Percentiles rank a stretch among this genome's conserved stretches.
phyloP scores from a whole-genome alignment of 2,329 filamentous ascomycete species.

The Lecanosticta acicola region DNA sequence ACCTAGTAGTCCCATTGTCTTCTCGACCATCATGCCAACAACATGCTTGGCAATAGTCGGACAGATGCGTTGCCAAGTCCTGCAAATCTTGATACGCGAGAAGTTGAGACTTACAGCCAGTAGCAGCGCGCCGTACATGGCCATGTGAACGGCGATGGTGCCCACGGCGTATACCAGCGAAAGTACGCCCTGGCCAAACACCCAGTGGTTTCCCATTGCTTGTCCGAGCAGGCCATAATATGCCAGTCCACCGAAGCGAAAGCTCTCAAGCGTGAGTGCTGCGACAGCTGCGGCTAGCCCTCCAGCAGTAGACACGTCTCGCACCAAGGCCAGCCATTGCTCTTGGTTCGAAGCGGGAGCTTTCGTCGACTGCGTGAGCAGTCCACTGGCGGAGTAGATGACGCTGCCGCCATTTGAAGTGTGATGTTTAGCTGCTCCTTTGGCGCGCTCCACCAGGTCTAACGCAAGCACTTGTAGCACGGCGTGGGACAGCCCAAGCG shows the following conservation, averaged over 20 bases:
- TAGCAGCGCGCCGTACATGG: conserved; percentile 22
- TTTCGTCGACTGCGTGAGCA: conserved; percentile 25
- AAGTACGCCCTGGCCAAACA: conserved; percentile 20
- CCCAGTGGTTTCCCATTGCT: conserved; percentile 20
- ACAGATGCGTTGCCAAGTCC: too few species aligned
- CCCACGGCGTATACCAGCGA: conserved; percentile 17
- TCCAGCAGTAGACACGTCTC: conserved; percentile 29
- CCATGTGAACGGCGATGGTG: conserved; percentile 21
- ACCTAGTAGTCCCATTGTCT: too few species aligned
- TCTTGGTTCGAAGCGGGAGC: conserved; percentile 4
- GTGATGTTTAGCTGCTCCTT: conserved; percentile 15
- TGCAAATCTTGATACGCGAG: too few species aligned
- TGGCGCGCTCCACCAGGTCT: conserved; percentile 37
- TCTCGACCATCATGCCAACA: too few species aligned
- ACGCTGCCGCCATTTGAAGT: conserved; percentile 27
- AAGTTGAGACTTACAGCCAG: conserved; percentile 26
- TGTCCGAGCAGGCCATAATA: conserved; percentile 22
- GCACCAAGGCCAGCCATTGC: conserved; percentile 18
- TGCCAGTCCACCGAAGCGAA: conserved; percentile 24
- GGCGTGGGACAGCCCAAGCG: conserved; percentile 40
- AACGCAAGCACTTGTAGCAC: conserved; percentile 38
- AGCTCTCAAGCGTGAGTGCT: conserved; percentile 25
- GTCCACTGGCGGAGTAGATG: conserved; percentile 34
- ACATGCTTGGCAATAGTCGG: too few species aligned
- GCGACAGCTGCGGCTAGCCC: conserved; percentile 23